These are phyloP conservation scores for Kodamaea laetipori DNA, from an alignment of 805 yeast genomes.

Conservation along the genomic window DNA sequence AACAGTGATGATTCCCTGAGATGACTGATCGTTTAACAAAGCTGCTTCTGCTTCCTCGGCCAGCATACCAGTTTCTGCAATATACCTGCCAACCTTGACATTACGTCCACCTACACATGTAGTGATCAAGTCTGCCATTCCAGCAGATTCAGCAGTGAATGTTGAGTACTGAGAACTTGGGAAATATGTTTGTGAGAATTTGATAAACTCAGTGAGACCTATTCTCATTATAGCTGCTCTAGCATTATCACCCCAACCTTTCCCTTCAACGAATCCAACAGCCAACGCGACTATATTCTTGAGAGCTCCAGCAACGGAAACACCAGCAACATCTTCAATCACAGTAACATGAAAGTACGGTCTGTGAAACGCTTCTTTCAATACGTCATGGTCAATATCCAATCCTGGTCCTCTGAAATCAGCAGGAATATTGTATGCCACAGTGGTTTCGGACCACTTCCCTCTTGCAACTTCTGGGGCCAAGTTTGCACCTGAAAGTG, in stretches of 20 bases:
- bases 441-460: conserved; percentile 50
- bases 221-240: conserved; percentile 51
- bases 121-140: conserved; percentile 52
- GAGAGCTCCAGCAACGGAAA: conserved; percentile 50
- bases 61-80: conserved; percentile 44
- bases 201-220: conserved; percentile 45
- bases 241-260: conserved; percentile 53
- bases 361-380: conserved; percentile 49
- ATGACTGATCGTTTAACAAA: conserved; percentile 48
- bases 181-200: conserved; percentile 38
- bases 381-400: conserved; percentile 42
- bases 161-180: conserved; percentile 40
- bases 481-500: conserved; percentile 49
- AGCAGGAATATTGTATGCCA: conserved; percentile 42
- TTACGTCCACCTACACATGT: conserved; percentile 52
- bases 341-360: conserved; percentile 49
- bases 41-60: conserved; percentile 47
- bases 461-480: conserved; percentile 50
- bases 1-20: conserved; percentile 49
- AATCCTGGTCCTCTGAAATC: conserved; percentile 44
- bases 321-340: conserved; percentile 48
- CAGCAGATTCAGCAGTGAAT: conserved; percentile 48
- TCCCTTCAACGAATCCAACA: conserved; percentile 50
- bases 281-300: conserved; percentile 49
- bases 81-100: conserved; percentile 48